Base-by-base conservation (phyloP, 2,329 filamentous ascomycete genomes). In the Colletotrichum eremochloae region DNA sequence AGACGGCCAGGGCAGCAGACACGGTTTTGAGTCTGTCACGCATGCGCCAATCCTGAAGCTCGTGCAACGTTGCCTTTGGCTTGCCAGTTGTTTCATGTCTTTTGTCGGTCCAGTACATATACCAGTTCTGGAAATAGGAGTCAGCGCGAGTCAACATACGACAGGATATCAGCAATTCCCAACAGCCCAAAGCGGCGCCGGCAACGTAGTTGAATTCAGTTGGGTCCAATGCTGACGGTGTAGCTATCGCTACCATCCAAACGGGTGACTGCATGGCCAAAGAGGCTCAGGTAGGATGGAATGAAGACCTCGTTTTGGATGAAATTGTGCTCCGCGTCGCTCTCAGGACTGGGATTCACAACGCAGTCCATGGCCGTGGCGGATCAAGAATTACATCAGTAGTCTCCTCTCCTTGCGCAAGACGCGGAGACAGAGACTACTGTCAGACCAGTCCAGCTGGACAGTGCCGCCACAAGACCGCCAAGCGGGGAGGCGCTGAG, bases 71-170 rank as follows among this genome's bases (percentile, higher is more conserved):
- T 64, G 90, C 88, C 79, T 95, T 94, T 20, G 95, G 94, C 76
- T 95, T 94, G 31, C 95, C 96, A 46, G 94, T 96, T 31, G 94
- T 96, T 81, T 98, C 96, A 83, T 99, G 96, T 65, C 96, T 92
- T 83, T 98, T 98, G 82, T 99, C 96, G 75, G 96, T 98, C 82
- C 94, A 99, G 84, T 99, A 99, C 96, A 98, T 98, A 86, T 97
- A 98, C 90, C 97, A 99, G 76, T 94, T 97, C 93, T 97, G 82
- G 67, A 73, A 42, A 33, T 33, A 67, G 40, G n/a, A 68, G 70
- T 74, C 62, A 75, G 77, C 72, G 72, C 18, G 38, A 52, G 36
- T 71, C 63, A 42, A 4, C 8, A 31, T 63, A 66, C 53, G 53
- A 44, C 24, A 42, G 31, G 50, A 68, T 52, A 63, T 24, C 40